Base-by-base conservation (phyloP, 805 yeast species). In the Saccharomycopsis babjevae region DNA sequence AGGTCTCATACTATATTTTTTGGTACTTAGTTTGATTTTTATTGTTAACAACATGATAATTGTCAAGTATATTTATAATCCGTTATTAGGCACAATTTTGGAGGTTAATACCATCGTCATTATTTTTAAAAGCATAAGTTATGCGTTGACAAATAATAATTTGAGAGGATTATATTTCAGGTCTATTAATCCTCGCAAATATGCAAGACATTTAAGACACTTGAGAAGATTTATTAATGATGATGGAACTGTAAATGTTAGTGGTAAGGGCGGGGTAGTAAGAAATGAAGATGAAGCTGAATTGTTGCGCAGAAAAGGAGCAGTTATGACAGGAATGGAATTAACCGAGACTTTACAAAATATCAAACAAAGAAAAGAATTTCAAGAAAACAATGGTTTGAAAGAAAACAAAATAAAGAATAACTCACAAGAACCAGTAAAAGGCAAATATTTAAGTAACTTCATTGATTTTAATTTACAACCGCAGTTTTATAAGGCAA, bases 71-170 rank as follows among this genome's bases (percentile, higher is more conserved):
- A 70, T 78, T 38, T 68, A 69, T 62, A 76, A 77, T 60, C 80
- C 81, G 13, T 59, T 75, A 20, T 61, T 77, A n/a, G 81, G 81
- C 28, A 76, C 80, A 1, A 59, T 71, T 1, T 72, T 77, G 56
- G 78, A 74, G 59, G 61, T 73, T 40, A 76, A 73, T 64, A 74
- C 79, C 16, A 69, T 78, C 38, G 71, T 77, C 16, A 65, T 76
- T 20, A 71, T 74, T 59, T 67, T 77, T 61, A 78, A 78, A 62
- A 70, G 77, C 5, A 67, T 73, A 1, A 76, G 80, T 25, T 78
- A 73, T 60, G 77, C 75, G 2, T 67, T 78, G 52, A 73, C 81
- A 1, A 78, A 78, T 67, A 68, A 73, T n/a, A 80, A 78, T 61
- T 71, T 78, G 15, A 69, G 81, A 16, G 72, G 69, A 39, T 71